phyloP scores from a whole-genome alignment of 2,329 filamentous ascomycete species.

The Alternaria viburni region DNA sequence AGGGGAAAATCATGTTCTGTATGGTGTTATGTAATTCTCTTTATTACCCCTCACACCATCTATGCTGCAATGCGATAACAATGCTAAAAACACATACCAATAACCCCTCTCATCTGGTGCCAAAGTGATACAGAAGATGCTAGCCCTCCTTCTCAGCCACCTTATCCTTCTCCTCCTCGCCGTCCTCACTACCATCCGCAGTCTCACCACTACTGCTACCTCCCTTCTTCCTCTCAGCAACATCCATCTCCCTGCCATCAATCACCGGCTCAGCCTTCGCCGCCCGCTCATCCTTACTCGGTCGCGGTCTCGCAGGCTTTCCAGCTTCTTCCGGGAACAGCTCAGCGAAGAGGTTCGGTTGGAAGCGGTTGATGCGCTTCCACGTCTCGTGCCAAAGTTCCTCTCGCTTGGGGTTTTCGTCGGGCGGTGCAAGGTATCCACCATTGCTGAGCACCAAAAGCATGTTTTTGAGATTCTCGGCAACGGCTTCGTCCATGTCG shows the following conservation, averaged over 20 bases:
- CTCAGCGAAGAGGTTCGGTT: conserved; percentile 65
- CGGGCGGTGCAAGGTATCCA: conserved; percentile 78
- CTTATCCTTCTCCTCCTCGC: conserved; percentile 12
- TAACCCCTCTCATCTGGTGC: neutral
- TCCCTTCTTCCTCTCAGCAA: conserved; percentile 8
- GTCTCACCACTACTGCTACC: conserved; percentile 1
- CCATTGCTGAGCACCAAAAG: conserved; percentile 92
- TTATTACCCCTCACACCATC: neutral
- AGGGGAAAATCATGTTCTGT: too few relatives aligned
- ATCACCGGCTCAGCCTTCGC: conserved; percentile 6
- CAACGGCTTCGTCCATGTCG: conserved; percentile 91
- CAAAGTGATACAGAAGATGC: neutral
- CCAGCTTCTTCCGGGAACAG: conserved; percentile 60
- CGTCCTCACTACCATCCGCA: neutral
- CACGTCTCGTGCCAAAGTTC: conserved; percentile 67
- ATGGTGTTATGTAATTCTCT: neutral
- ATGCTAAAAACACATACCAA: neutral
- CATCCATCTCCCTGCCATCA: conserved; percentile 14
- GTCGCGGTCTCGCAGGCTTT: conserved; percentile 35
- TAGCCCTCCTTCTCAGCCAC: conserved; percentile 20
- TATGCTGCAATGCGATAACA: neutral
- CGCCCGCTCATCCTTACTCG: conserved; percentile 23
- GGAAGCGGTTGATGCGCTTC: conserved; percentile 64
- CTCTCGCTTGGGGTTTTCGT: conserved; percentile 57
- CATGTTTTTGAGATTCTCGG: conserved; percentile 95